These are phyloP conservation scores for Megacollybia platyphylla DNA, from an alignment of 1,284 basidiomycete species.

Conservation along the genomic window DNA sequence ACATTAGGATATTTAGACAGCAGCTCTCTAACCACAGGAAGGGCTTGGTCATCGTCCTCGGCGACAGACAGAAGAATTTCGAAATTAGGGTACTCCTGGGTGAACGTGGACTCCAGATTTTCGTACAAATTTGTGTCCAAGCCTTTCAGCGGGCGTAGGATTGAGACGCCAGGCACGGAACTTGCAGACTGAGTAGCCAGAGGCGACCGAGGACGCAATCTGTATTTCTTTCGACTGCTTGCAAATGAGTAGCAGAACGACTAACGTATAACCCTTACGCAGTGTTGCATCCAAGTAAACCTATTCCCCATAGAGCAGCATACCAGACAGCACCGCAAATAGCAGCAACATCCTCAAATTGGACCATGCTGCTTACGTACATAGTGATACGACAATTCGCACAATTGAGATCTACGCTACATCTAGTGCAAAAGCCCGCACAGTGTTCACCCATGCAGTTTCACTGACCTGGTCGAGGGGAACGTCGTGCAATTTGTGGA, in stretches of 20 bases:
- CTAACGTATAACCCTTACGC: conserved; percentile 46
- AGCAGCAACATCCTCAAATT: conserved; percentile 15
- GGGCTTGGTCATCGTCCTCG: conserved; percentile 71
- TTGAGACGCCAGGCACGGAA: conserved; percentile 77
- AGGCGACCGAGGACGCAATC: conserved; percentile 51
- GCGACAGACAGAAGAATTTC: conserved; percentile 85
- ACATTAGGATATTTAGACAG: conserved; percentile 67
- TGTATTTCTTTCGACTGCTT: conserved; percentile 60
- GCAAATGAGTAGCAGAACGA: not conserved
- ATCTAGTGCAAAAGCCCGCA: conserved; percentile 45
- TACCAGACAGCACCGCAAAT: conserved; percentile 60
- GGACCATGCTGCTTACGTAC: not conserved
- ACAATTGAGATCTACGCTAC: not conserved
- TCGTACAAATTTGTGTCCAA: conserved; percentile 89
- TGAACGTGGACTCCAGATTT: conserved; percentile 85
- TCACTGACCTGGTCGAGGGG: conserved; percentile 48
- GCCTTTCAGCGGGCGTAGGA: conserved; percentile 85
- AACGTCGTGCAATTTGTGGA: conserved; percentile 41
- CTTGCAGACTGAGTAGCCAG: conserved; percentile 35
- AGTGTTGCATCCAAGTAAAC: conserved; percentile 62
- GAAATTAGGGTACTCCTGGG: conserved; percentile 78
- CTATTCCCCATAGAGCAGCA: conserved; percentile 56
- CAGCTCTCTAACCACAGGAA: conserved; percentile 66
- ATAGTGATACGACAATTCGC: not conserved
- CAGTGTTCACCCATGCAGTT: conserved; percentile 56